These are phyloP conservation scores for Kwoniella pini DNA, from an alignment of 768 basidiomycete genomes.

Conservation along the genomic window DNA sequence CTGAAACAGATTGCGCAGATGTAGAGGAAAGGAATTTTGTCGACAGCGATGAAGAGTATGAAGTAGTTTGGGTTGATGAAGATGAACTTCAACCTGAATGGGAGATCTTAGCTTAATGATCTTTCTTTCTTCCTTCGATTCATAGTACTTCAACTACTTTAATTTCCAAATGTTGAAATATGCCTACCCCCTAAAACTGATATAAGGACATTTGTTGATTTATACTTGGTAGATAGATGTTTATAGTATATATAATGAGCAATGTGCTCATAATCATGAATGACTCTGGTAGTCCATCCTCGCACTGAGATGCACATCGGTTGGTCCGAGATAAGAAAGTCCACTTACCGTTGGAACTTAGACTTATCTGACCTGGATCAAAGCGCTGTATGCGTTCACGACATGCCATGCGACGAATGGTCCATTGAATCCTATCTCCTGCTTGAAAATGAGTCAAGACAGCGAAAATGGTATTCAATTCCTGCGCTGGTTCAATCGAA, in stretches of 20 bases:
- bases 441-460: no score
- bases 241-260: not conserved
- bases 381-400: no score
- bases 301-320: no score
- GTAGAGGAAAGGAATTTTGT: conserved; percentile 18
- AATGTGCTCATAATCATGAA: conserved; percentile 1
- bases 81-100: conserved; percentile 30
- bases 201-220: conserved; percentile 8
- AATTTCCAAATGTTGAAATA: no score
- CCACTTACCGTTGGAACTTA: no score
- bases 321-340: no score
- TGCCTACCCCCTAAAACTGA: no score
- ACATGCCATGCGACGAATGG: no score
- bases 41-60: conserved; percentile 25
- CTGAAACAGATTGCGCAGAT: conserved; percentile 20
- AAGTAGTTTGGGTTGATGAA: conserved; percentile 37
- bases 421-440: no score
- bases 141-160: no score
- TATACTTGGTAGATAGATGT: not conserved
- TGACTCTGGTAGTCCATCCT: conserved; percentile 17
- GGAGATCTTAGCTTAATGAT: conserved; percentile 25
- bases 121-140: not conserved
- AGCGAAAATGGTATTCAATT: not conserved
- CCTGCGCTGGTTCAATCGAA: not conserved
- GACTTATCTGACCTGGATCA: no score